Evolutionary conservation across 2,329 filamentous ascomycete species (phyloP).

Genomic region (Aspergillus pseudoterreus): DNA sequence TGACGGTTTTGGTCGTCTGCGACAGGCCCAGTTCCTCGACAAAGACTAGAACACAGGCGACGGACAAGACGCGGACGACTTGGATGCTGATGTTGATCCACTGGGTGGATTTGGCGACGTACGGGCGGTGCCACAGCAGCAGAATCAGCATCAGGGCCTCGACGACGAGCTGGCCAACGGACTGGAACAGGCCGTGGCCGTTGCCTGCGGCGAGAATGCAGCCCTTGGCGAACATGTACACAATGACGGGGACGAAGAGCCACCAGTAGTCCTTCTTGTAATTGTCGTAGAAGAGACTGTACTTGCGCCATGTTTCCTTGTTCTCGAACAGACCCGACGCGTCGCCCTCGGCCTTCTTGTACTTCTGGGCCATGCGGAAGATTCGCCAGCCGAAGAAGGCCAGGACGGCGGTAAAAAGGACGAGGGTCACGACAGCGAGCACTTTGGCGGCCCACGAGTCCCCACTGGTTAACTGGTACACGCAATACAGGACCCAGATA

Average conservation of each 20-base stretch:
- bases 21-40: constrained; percentile 87
- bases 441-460: constrained; percentile 91
- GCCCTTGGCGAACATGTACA: constrained; percentile 89
- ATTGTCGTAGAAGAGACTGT: constrained; percentile 94
- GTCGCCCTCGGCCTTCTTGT: constrained; percentile 74
- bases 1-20: constrained; percentile 90
- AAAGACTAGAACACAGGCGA: constrained; percentile 85
- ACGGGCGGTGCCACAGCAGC: constrained; percentile 81
- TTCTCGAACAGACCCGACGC: constrained; percentile 73
- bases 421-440: constrained; percentile 77
- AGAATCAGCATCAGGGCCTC: constrained; percentile 76
- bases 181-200: constrained; percentile 79
- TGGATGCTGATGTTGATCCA: constrained; percentile 93
- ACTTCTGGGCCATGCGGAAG: constrained; percentile 67
- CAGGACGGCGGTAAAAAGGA: constrained; percentile 75
- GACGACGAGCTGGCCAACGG: constrained; percentile 72
- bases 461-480: constrained; percentile 90
- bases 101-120: constrained; percentile 79
- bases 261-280: constrained; percentile 97
- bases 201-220: constrained; percentile 79
- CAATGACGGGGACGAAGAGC: constrained; percentile 84
- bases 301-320: constrained; percentile 88
- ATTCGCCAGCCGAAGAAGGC: constrained; percentile 82
- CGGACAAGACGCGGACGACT: constrained; percentile 80
- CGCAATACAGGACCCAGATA: constrained; percentile 90